phyloP scores from a whole-genome alignment of 148 eudicot species.

The Heliamphora exappendiculata region DNA sequence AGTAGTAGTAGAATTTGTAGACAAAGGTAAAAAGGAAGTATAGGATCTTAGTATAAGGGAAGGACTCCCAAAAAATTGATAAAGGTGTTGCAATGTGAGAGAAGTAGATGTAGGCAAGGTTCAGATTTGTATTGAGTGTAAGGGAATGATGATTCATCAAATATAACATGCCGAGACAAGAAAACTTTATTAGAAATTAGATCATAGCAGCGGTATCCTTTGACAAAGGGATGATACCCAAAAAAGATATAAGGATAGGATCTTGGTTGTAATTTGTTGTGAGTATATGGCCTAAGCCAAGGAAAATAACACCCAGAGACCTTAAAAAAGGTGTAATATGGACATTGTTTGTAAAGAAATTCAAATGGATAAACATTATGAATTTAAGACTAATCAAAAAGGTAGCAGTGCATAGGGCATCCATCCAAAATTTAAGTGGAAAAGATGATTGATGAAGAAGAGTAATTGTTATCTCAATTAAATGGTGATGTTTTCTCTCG shows the following conservation, averaged over 20 bases:
- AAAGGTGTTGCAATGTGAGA: too few relatives aligned
- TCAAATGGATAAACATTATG: not conserved
- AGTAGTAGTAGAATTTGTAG: too few relatives aligned
- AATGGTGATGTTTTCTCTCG: not conserved
- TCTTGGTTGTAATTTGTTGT: not conserved
- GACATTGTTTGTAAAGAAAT: not conserved
- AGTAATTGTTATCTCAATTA: not conserved
- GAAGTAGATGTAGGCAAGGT: too few relatives aligned
- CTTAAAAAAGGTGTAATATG: not conserved
- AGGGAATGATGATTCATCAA: too few relatives aligned
- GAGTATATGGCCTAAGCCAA: not conserved
- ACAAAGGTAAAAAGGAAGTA: too few relatives aligned
- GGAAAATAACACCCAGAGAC: not conserved
- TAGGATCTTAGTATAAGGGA: too few relatives aligned
- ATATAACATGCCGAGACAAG: too few relatives aligned
- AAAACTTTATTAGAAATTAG: too few relatives aligned
- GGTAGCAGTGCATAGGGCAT: not conserved
- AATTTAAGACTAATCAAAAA: not conserved
- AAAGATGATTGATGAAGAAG: not conserved
- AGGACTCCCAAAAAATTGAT: too few relatives aligned
- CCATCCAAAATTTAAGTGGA: not conserved
- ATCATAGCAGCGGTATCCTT: too few relatives aligned
- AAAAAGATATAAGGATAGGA: not conserved
- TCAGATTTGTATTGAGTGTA: too few relatives aligned
- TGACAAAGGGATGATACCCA: not conserved